phyloP scores from a whole-genome alignment of 1,139 yeast genomes.

The Kodamaea sp. region DNA sequence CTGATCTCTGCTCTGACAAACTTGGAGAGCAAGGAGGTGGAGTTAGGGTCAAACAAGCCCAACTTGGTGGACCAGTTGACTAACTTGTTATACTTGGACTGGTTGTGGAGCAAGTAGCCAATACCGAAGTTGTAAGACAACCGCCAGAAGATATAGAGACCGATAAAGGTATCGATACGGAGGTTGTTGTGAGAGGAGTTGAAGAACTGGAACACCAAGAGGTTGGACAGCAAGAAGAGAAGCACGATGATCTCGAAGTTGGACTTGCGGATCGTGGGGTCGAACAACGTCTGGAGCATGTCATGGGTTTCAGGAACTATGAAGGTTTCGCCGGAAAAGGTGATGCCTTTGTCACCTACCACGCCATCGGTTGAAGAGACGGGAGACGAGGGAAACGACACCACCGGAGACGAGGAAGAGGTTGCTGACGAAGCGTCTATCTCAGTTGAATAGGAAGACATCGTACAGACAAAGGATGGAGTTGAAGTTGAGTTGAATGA shows the following conservation, averaged over 20 bases:
- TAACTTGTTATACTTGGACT: slow-evolving; percentile 59
- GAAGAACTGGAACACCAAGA: slow-evolving; percentile 47
- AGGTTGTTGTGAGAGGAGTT: slow-evolving; percentile 20
- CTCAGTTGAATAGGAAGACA: slow-evolving; percentile 4
- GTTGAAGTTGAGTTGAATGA: too few species aligned
- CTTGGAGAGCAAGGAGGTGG: slow-evolving; percentile 32
- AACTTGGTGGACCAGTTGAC: slow-evolving; percentile 55
- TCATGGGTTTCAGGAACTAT: slow-evolving; percentile 80
- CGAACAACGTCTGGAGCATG: slow-evolving; percentile 81
- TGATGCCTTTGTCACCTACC: slow-evolving; percentile 40
- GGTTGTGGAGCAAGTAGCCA: slow-evolving; percentile 68
- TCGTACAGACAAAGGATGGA: too few species aligned
- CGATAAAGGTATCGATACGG: slow-evolving; percentile 49
- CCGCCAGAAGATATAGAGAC: slow-evolving; percentile 74
- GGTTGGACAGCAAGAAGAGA: slow-evolving; percentile 50
- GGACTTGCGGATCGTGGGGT: slow-evolving; percentile 73
- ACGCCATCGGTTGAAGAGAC: background rate
- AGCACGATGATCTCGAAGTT: slow-evolving; percentile 64
- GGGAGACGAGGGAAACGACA: slow-evolving; percentile 1
- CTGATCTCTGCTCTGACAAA: slow-evolving; percentile 47
- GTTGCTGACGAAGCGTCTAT: background rate
- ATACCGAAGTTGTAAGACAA: slow-evolving; percentile 77
- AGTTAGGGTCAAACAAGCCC: slow-evolving; percentile 42
- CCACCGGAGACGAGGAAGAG: slow-evolving; percentile 1
- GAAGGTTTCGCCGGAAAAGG: slow-evolving; percentile 53